Evolutionary conservation across 139 green algal species (phyloP), one percentile per base, ranked within the genome.

Genomic region (Micromonas pusilla): DNA sequence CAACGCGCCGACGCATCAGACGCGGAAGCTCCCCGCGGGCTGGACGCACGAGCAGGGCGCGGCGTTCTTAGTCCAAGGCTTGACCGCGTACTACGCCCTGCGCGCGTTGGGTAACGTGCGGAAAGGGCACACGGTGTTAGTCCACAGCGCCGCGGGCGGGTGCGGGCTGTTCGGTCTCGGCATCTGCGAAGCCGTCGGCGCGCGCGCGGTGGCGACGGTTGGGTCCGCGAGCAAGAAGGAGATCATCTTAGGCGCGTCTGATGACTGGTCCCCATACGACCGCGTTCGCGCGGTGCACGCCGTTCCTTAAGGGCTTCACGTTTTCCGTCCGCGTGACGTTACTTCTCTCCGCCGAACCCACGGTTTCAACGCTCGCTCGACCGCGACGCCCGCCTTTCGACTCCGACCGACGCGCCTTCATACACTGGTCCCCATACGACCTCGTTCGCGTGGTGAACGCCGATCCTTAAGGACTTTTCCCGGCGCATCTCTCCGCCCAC

Each of bases 81-180:
- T 88, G 5, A 88, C 84, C 26, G 72, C 65, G 37, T 77, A 72
- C 52, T 88, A 85, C 79, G 84, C 66, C 6, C 70, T 88, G 20
- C 72, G 39, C 2, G 60, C 62, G 52, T 76, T 84, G n/a, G 84
- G 82, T 1, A 72, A 78, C 1, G 39, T 85, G 30, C 28, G 30
- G 1, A 37, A 54, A 25, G 82, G 79, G 32, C 45, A 79, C n/a
- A 36, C 54, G n/a, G 79, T 86, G 52, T 39, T 88, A 67, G 77
- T 88, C 31, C 84, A 88, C 26, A 79, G 63, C 37, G 80, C 77
- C 36, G 82, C 79, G n/a, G 84, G 84, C 2, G 84, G 84, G 0
- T 83, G 82, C 37, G 84, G 84, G 1, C 60, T 84, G 32, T 66
- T 79, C 23, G 76, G 72, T 2, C 63, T 85, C 25, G 60, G 66